Evolutionary conservation across 2,329 filamentous ascomycete species (phyloP), one percentile per base, ranked within the genome.

Genomic region (Leptographium radiaticola): DNA sequence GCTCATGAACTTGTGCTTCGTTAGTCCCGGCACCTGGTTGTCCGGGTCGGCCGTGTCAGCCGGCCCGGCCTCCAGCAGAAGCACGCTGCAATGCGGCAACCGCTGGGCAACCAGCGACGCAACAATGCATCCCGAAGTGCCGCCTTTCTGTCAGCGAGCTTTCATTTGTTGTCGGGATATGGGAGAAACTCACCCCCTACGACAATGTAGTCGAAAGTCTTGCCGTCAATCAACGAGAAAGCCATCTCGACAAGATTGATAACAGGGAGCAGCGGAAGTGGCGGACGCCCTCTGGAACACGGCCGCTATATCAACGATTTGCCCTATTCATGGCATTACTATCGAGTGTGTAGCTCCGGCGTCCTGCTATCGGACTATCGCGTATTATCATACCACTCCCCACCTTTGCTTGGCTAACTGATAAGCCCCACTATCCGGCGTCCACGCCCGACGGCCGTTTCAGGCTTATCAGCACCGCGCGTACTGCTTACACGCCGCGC

Each of bases 31-130:
- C 15, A 53, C 45, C 18, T 48, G 38, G 25, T 53, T 53, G 25
- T 53, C 51, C 3, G 51, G 51, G 25, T 53, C 51, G 34, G 51
- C 51, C 31, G 45, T 42, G 38, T 53, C 51, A 46, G 48, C 51
- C 15, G 51, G 51, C 2, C 51, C 51, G 43, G 51, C 51, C 38
- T 53, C 51, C 11, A 53, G 30, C 10, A 53, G 36, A 16, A 53
- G 38, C 8, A 53, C 43, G 20, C 34, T 39, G 16, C 30, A 46
- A n/a, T 11, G 43, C 3, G 44, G 51, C 16, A 53, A 36, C 12
- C n/a, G 15, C 16, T 30, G 36, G 3, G 51, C 51, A 10, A 53
- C 6, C 7, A 18, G 31, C 7, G 51, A 47, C 6, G 51, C 51
- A 13, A 53, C 34, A 9, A 53, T 46, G 33, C 51, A 53, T 18